phyloP scores from a whole-genome alignment of 2,329 filamentous ascomycete genomes.

The Ophiostoma himal-ulmi region DNA sequence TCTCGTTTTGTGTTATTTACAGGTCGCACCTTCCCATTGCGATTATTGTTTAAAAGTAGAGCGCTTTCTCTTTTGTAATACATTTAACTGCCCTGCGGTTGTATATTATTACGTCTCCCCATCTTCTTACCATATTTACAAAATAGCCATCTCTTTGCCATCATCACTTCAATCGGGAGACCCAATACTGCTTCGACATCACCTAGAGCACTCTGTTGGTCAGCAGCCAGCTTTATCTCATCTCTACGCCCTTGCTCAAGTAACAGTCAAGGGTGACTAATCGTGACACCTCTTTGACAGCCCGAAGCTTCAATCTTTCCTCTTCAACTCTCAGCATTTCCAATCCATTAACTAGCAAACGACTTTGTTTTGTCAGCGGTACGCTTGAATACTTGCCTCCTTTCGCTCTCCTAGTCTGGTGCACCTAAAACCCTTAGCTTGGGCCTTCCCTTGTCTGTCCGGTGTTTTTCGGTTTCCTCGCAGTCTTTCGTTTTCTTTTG shows the following conservation, averaged over 20 bases:
- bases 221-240: neutral
- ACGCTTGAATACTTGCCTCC: neutral
- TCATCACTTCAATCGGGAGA: neutral
- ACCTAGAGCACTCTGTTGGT: neutral
- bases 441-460: neutral
- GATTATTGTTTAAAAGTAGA: neutral
- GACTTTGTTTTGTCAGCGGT: neutral
- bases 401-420: neutral
- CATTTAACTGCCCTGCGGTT: neutral
- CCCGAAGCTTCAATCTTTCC: neutral
- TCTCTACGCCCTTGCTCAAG: neutral
- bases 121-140: neutral
- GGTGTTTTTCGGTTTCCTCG: neutral
- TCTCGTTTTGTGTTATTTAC: neutral
- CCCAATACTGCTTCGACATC: neutral
- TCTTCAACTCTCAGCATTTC: neutral
- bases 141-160: neutral
- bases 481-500: neutral
- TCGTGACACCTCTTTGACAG: neutral
- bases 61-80: neutral
- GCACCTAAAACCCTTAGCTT: neutral
- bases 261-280: neutral
- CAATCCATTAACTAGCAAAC: neutral
- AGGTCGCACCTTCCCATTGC: slow-evolving; percentile 7
- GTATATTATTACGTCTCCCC: no score